Conservation (phyloP, 1,284 basidiomycete genomes). For the Clitocybe nebularis region DNA sequence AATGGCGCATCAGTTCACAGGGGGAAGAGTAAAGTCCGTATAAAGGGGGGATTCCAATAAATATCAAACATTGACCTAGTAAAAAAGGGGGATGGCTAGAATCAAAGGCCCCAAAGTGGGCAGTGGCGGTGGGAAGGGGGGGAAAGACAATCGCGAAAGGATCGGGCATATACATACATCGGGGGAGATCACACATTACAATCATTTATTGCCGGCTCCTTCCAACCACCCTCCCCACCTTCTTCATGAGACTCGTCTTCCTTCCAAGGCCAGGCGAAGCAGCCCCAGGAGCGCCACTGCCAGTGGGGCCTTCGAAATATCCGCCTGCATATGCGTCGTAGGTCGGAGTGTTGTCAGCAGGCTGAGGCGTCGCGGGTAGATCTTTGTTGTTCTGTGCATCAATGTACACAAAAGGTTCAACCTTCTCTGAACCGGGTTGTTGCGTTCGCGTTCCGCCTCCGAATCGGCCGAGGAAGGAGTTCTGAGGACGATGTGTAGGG, state of each 20-base stretch:
- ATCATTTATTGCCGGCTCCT: conserved; percentile 15
- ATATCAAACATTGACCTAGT: too few species aligned
- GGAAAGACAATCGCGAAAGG: conserved; percentile 1
- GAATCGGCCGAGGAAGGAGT: conserved; percentile 73
- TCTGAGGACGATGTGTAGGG: conserved; percentile 64
- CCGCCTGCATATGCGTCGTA: conserved; percentile 25
- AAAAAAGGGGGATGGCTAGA: too few species aligned
- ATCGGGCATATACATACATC: conserved; percentile 7
- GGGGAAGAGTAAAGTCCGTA: too few species aligned
- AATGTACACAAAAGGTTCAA: conserved; percentile 63
- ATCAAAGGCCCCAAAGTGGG: too few species aligned
- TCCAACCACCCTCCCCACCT: conserved; percentile 44
- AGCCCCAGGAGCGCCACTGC: conserved; percentile 13
- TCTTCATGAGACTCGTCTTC: conserved; percentile 77
- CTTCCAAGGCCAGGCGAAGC: conserved; percentile 52
- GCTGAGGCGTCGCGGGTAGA: conserved; percentile 38
- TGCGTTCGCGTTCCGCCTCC: conserved; percentile 33
- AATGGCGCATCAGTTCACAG: too few species aligned
- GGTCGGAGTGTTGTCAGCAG: conserved; percentile 29
- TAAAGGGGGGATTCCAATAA: too few species aligned
- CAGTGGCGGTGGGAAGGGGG: not conserved
- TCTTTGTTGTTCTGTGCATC: conserved; percentile 63
- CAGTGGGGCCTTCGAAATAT: conserved; percentile 46
- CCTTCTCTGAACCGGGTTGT: conserved; percentile 35
- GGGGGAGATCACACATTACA: not conserved